phyloP scores from a whole-genome alignment of 345 rosid genomes.

The Melastoma malabathricum region DNA sequence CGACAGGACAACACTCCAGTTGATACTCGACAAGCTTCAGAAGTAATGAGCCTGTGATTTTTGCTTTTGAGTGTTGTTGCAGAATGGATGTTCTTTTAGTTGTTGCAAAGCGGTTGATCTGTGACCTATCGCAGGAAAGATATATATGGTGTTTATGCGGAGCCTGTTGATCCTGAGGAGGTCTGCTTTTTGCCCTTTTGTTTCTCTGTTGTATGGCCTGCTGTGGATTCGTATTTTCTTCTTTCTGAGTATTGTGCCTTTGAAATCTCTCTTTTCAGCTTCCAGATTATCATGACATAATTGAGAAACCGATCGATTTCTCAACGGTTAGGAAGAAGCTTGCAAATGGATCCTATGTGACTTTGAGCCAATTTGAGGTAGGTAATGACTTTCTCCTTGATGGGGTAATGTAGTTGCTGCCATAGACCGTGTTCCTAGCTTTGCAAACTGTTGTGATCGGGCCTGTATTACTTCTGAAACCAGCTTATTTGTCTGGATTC shows the following conservation, averaged over 20 bases:
- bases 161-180: slow-evolving; percentile 95
- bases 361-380: slow-evolving; percentile 67
- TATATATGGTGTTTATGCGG: slow-evolving; percentile 83
- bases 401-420: no score
- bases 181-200: slow-evolving; percentile 17
- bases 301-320: slow-evolving; percentile 80
- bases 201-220: neutral
- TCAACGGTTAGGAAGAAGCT: slow-evolving; percentile 70
- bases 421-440: no score
- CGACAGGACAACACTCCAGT: slow-evolving; percentile 63
- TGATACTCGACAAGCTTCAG: slow-evolving; percentile 87
- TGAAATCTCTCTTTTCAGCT: slow-evolving; percentile 30
- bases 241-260: no score
- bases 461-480: no score
- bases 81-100: no score
- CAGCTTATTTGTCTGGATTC: no score
- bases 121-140: slow-evolving; percentile 60
- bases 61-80: neutral
- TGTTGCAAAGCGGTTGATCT: slow-evolving; percentile 13
- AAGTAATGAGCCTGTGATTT: slow-evolving; percentile 37
- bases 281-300: slow-evolving; percentile 70
- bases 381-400: neutral
- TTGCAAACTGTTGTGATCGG: no score
- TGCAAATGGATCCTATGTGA: slow-evolving; percentile 47
- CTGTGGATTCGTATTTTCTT: no score